Evolutionary conservation across 2,329 filamentous ascomycete species (phyloP), one percentile per base, ranked within the genome.

Genomic region (Lojkania enalia): DNA sequence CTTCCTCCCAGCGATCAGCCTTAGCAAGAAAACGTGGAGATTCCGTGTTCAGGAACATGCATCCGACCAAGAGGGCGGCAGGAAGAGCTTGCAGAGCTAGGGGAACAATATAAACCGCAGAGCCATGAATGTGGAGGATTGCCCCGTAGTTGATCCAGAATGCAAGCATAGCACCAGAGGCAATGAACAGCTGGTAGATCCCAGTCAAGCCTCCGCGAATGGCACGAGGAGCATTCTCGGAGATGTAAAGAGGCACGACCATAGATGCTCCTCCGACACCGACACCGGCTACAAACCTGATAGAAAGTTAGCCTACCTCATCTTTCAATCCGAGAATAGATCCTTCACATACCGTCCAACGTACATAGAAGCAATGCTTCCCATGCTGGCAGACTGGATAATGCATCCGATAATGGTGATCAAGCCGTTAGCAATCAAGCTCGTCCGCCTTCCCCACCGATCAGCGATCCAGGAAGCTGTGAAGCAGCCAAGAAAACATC

Each of bases 11-110:
- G 51, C 83, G 77, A 55, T 87, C 84, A 56, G 82, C 77, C 54
- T 82, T 81, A 18, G 84, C 85, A 18, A 85, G 77, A 79, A 81
- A 88, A 53, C 85, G 78, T 12, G 85, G 84, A 5, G 82, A 84
- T 57, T 87, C 84, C 57, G 81, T 78, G 59, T 83, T 85, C 39
- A 84, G 64, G 1, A 80, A 60, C 76, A 88, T 86, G 52, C 82
- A 81, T 13, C 73, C 21, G 20, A 85, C 71, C 12, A 88, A 74
- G 18, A 85, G 67, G 4, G 82, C 53, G 1, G 84, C 84, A 0
- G 85, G 85, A 3, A 87, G 71, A 40, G 75, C 77, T 64, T 88
- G 86, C 47, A 87, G 75, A 7, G 80, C 77, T 3, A 88, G 72
- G 0, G 86, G 85, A 1, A 87, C 73, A 27, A 84, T 73, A 60